These are phyloP conservation scores for Wickerhamia fluorescens DNA, from an alignment of 805 yeast genomes.

Conservation along the genomic window DNA sequence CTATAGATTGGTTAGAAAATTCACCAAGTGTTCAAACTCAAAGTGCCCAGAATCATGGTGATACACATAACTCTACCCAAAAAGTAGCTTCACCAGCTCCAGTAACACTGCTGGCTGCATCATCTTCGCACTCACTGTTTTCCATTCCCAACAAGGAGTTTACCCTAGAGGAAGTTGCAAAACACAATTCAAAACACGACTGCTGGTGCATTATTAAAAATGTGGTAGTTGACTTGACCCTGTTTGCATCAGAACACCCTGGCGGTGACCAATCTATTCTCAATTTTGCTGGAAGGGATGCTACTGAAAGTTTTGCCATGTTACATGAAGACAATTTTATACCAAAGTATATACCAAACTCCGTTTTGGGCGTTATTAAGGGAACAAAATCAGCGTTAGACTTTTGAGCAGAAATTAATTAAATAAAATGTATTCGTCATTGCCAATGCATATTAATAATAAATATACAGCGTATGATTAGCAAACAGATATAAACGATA, in stretches of 20 bases:
- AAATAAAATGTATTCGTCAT: neutral
- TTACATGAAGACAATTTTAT: slow-evolving; percentile 53
- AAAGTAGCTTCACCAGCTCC: slow-evolving; percentile 3
- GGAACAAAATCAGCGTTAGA: slow-evolving; percentile 40
- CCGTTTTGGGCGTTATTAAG: slow-evolving; percentile 46
- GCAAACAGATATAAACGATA: neutral
- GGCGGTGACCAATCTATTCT: slow-evolving; percentile 46
- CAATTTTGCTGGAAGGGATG: slow-evolving; percentile 42
- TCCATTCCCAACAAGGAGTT: slow-evolving; percentile 43
- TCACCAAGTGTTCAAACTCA: neutral
- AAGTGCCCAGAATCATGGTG: neutral
- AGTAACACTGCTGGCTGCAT: slow-evolving; percentile 2
- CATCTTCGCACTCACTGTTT: slow-evolving; percentile 14
- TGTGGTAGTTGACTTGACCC: slow-evolving; percentile 42
- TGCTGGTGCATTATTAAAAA: slow-evolving; percentile 52
- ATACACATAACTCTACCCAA: neutral
- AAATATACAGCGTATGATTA: neutral
- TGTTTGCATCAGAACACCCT: slow-evolving; percentile 44
- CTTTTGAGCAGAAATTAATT: slow-evolving; percentile 1
- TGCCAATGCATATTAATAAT: neutral
- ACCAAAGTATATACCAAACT: slow-evolving; percentile 38
- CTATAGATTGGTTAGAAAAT: slow-evolving; percentile 25
- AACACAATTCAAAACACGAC: slow-evolving; percentile 38
- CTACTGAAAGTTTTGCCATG: slow-evolving; percentile 44
- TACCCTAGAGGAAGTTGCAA: slow-evolving; percentile 39